Evolutionary conservation across 2,329 filamentous ascomycete genomes (phyloP).

Genomic region (Ophiostoma sp.): DNA sequence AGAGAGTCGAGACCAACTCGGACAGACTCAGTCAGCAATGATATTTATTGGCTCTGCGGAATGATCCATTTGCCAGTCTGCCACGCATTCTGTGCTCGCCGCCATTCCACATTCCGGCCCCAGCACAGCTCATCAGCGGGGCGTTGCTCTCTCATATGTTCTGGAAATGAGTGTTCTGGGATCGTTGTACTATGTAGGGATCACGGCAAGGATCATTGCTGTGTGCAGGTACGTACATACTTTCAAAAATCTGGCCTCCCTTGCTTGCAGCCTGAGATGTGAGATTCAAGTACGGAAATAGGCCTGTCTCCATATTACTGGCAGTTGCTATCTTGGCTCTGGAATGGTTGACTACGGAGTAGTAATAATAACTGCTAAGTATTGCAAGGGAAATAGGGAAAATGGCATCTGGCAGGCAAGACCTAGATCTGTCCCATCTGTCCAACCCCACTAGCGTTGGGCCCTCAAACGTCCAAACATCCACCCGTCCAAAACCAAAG

Average conservation of each 20-base stretch:
- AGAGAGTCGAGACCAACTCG: not conserved
- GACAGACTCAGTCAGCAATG: not conserved
- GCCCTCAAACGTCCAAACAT: slow-evolving; percentile 7
- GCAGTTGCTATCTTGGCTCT: not conserved
- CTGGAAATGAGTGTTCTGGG: not conserved
- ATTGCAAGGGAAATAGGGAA: slow-evolving; percentile 1
- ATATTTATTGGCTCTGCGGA: slow-evolving; percentile 2
- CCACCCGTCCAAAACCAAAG: not conserved
- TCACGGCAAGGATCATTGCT: not conserved
- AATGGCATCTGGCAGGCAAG: not conserved
- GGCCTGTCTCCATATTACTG: not conserved
- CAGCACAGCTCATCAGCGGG: not conserved
- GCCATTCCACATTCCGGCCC: not conserved
- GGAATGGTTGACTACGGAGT: not conserved
- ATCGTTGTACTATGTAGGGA: slow-evolving; percentile 8
- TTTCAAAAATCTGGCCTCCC: not conserved
- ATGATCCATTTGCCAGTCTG: not conserved
- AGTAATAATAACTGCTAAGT: not conserved
- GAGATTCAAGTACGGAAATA: not conserved
- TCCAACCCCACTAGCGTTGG: not conserved
- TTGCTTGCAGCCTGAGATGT: slow-evolving; percentile 11
- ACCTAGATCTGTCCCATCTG: not conserved
- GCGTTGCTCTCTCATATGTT: not conserved
- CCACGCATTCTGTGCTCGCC: not conserved
- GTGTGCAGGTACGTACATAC: not conserved